Evolutionary conservation across 2,329 filamentous ascomycete species (phyloP).

Genomic region (Colletotrichum agaves): DNA sequence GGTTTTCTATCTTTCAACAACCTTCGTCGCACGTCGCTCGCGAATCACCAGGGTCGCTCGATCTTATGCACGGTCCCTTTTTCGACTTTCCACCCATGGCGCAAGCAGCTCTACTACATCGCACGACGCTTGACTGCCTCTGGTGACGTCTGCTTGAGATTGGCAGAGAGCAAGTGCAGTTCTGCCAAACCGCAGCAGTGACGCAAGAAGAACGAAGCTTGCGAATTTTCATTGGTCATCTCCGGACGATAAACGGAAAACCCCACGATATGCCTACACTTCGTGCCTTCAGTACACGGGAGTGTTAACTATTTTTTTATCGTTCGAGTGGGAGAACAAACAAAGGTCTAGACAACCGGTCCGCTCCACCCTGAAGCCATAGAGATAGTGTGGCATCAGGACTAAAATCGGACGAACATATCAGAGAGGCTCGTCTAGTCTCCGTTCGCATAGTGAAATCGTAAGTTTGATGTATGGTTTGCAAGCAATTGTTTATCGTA

Average conservation of each 20-base stretch:
- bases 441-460: neutral
- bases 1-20: neutral
- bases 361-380: conserved; percentile 73
- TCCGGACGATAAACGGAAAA: conserved; percentile 27
- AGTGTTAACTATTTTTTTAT: conserved; percentile 66
- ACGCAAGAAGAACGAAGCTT: neutral
- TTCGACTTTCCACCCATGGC: conserved; percentile 2
- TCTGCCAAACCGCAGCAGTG: neutral
- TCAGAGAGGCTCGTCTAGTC: conserved; percentile 5
- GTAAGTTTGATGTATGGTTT: neutral
- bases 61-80: conserved; percentile 20
- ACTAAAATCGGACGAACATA: conserved; percentile 73
- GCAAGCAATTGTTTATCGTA: neutral
- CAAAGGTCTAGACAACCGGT: conserved; percentile 74
- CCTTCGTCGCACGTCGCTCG: neutral
- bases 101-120: conserved; percentile 34
- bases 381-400: conserved; percentile 66
- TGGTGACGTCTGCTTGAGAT: neutral
- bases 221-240: too few relatives aligned
- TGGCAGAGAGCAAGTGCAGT: conserved; percentile 1
- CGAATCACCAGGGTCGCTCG: neutral
- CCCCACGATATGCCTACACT: conserved; percentile 72
- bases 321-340: conserved; percentile 72
- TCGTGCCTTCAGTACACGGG: conserved; percentile 66
- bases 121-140: conserved; percentile 8